These are phyloP conservation scores for Hydnomerulius pinastri DNA, from an alignment of 768 basidiomycete genomes.

Conservation along the genomic window DNA sequence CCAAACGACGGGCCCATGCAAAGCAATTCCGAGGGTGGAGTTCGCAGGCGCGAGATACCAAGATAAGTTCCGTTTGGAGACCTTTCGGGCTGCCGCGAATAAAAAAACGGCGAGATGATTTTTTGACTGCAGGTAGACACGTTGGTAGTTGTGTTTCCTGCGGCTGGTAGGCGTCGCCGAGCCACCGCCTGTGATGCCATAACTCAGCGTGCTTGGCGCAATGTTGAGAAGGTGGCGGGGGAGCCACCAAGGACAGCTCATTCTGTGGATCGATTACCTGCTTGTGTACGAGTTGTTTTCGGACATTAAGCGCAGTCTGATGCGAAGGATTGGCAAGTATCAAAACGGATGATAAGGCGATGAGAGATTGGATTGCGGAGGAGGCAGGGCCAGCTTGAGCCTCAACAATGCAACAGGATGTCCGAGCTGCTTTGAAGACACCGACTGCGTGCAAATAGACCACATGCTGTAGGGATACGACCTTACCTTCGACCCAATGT, in stretches of 20 bases:
- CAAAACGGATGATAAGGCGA: conserved; percentile 47
- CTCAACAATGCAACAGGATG: background rate
- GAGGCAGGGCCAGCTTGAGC: background rate
- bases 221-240: conserved; percentile 52
- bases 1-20: conserved; percentile 67
- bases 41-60: conserved; percentile 54
- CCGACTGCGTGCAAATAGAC: conserved; percentile 49
- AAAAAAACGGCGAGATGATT: background rate
- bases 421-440: conserved; percentile 35
- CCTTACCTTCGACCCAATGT: too few species aligned
- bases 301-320: conserved; percentile 62
- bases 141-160: conserved; percentile 5
- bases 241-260: conserved; percentile 50
- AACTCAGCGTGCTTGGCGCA: conserved; percentile 66
- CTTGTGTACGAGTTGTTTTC: conserved; percentile 53
- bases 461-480: too few species aligned
- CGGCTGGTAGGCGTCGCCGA: conserved; percentile 36
- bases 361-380: conserved; percentile 18
- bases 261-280: conserved; percentile 37
- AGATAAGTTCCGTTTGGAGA: conserved; percentile 49
- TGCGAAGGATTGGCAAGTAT: conserved; percentile 69
- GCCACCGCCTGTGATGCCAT: conserved; percentile 75
- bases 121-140: background rate
- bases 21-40: conserved; percentile 73
- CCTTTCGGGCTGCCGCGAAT: too few species aligned